Base-by-base conservation (phyloP, 1,284 basidiomycete species). In the Anthracocystis setariae region DNA sequence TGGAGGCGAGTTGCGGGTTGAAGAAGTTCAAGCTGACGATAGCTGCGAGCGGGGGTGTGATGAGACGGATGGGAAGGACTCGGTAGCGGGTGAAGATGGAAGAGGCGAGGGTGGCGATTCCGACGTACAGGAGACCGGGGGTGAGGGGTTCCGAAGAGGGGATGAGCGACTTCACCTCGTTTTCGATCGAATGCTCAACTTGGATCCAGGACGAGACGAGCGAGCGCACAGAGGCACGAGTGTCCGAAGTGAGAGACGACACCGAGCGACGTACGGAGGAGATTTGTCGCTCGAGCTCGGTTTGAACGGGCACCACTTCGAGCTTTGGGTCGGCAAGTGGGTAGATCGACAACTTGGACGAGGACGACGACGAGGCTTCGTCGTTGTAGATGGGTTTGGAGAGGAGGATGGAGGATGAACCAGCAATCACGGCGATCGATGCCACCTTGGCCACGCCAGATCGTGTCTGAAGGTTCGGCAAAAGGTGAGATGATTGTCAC, bases 41-140 rank as follows among this genome's bases (percentile, higher is more conserved):
- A 17, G 77, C 47, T 8, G 77, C 68, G 35, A 76, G 43, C 5
- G 80, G 80, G 3, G 80, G 80, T 1, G 78, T 73, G 49, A 82
- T 49, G 50, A 83, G 55, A 17, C 82, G 82, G 37, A 83, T 62
- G 18, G 82, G 79, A 39, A 80, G 69, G 0, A 77, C 56, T 76
- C 93, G 89, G 68, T 90, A 90, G 38, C 93, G 90, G 0, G 91
- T 88, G 56, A 96, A 83, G 74, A 97, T 90, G 56, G 92, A 92
- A 1, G 91, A 92, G 0, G 91, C 91, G 45, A 97, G 88, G 3
- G 92, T 90, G 1, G 92, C 90, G 38, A 97, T 88, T 46, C 92
- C 92, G 55, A 93, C 90, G 40, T 82, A 82, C 33, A 82, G 70
- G n/a, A 77, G 56, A 18, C 91, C 92, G 1, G 94, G 94, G 7